phyloP scores from a whole-genome alignment of 2,329 filamentous ascomycete species.

The Falciphora oryzae region DNA sequence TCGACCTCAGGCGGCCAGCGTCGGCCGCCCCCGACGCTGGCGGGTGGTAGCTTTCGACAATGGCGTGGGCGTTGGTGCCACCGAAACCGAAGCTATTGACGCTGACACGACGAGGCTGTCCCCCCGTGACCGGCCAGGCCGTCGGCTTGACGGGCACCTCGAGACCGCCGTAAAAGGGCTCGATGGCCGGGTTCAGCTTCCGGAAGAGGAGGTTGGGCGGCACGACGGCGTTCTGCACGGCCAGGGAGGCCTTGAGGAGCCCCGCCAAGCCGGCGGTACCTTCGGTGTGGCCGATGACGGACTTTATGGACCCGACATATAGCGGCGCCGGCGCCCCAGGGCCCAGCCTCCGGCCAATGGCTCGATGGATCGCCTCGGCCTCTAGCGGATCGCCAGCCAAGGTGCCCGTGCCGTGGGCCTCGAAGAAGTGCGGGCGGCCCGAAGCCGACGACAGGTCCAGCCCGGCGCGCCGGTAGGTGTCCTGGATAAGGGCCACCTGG shows the following conservation, averaged over 20 bases:
- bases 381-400: constrained; percentile 13
- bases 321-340: not conserved
- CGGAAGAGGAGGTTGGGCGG: constrained; percentile 22
- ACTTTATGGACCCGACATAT: constrained; percentile 19
- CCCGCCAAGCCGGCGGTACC: constrained; percentile 20
- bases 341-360: too few relatives aligned
- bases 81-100: constrained; percentile 24
- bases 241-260: constrained; percentile 22
- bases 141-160: not conserved
- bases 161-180: constrained; percentile 22
- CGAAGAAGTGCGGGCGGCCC: constrained; percentile 16
- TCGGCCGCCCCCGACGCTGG: not conserved
- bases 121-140: not conserved
- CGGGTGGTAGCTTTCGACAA: not conserved
- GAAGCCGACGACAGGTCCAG: too few relatives aligned
- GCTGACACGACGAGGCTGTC: not conserved
- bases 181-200: constrained; percentile 22
- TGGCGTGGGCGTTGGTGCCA: constrained; percentile 14
- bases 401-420: constrained; percentile 27
- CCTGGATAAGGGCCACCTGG: constrained; percentile 27
- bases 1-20: not conserved
- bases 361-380: not conserved
- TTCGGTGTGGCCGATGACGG: constrained; percentile 23
- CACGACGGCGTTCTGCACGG: constrained; percentile 19
- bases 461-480: constrained; percentile 24